Base-by-base conservation (phyloP, 2,329 filamentous ascomycete genomes). In the Fusarium sp. region DNA sequence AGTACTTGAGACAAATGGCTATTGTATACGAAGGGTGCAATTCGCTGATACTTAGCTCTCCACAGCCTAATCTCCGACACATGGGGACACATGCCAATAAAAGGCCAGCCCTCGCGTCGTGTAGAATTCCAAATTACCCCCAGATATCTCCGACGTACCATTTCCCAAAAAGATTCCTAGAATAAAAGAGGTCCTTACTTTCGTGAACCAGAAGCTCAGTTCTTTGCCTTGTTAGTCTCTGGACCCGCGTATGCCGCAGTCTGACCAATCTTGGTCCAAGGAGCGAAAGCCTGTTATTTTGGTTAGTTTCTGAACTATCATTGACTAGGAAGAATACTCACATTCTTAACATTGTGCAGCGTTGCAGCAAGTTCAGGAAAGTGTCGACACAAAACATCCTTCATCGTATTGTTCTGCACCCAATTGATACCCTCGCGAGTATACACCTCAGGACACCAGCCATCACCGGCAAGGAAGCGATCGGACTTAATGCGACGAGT, bases 331-430 rank as follows among this genome's bases (percentile, higher is more conserved):
- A 1, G 2, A 4, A 4, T 13, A 44, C 69, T 66, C 8, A 70
- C 64, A 22, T 66, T 72, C n/a, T 54, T 60, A 1, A 72, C 57
- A 38, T 60, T 49, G 2, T 72, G 52, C 17, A 72, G 28, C 1
- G 69, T 45, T 0, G 64, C 64, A 28, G 69, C 58, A 26, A 73
- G 69, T 35, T 73, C 69, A 8, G 69, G 69, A 17, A 73, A 72
- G 14, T 72, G 69, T 31, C 69, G 58, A 22, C 64, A 65, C 5
- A 72, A 11, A 26, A 73, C 58, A 60, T 72, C 69, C 24, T 72
- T 70, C 69, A 70, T 72, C 0, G 69, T 73, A 2, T 73, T 72
- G 6, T 52, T 65, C 42, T 72, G 69, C 5, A 73, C 69, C 69
- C 69, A 73, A 17, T 70, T 59, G 1, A 72, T 72, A 1, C 69